Evolutionary conservation across 306 rosid genomes (phyloP).

Genomic region (Sophora flavescens): DNA sequence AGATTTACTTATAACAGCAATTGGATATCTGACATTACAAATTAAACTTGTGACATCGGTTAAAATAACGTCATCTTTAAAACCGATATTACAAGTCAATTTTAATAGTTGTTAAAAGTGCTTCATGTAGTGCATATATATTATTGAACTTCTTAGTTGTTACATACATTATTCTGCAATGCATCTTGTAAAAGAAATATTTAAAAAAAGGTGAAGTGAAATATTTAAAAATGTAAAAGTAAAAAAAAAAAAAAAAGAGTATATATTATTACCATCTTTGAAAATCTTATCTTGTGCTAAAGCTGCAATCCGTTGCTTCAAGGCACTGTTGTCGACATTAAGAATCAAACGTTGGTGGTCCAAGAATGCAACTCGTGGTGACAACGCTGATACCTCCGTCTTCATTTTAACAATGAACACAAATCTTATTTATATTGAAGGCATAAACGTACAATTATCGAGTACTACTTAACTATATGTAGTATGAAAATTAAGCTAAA

Average conservation of each 20-base stretch:
- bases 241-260: too few relatives aligned
- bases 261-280: conserved; percentile 76
- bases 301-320: conserved; percentile 97
- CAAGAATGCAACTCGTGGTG: conserved; percentile 92
- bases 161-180: not conserved
- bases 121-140: too few relatives aligned
- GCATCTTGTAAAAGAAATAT: not conserved
- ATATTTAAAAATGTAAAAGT: not conserved
- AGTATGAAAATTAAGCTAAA: not conserved
- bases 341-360: conserved; percentile 98
- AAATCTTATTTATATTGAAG: not conserved
- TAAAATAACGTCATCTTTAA: too few relatives aligned
- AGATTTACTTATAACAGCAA: too few relatives aligned
- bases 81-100: too few relatives aligned
- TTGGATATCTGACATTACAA: too few relatives aligned
- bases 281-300: conserved; percentile 96
- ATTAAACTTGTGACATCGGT: too few relatives aligned
- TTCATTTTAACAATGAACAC: conserved; percentile 43
- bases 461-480: not conserved
- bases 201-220: too few relatives aligned
- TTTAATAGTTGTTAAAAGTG: too few relatives aligned
- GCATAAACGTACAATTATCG: not conserved
- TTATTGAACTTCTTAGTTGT: not conserved
- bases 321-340: conserved; percentile 85
- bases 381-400: conserved; percentile 95